These are phyloP conservation scores for Arthroderma sp. DNA, from an alignment of 2,329 filamentous ascomycete genomes.

Conservation along the genomic window DNA sequence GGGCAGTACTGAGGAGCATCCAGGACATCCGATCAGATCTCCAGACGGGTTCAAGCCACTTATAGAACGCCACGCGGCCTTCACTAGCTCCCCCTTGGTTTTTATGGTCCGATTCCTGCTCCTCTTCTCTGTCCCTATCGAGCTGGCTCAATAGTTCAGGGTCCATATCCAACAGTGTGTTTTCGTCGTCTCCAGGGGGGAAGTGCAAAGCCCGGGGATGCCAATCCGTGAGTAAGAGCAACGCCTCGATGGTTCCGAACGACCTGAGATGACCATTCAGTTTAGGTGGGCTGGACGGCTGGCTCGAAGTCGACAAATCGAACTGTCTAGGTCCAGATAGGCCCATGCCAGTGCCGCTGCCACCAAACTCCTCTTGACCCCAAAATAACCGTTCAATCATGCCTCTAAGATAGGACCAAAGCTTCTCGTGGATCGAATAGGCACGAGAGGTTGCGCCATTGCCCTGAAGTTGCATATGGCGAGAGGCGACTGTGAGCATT, in stretches of 20 bases:
- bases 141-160: constrained; percentile 57
- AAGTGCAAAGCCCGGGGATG: constrained; percentile 91
- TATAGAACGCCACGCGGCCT: constrained; percentile 68
- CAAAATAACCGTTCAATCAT: constrained; percentile 94
- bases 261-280: constrained; percentile 65
- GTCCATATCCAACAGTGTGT: constrained; percentile 52
- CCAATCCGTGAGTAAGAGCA: constrained; percentile 94
- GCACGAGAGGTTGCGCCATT: constrained; percentile 72
- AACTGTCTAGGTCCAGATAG: constrained; percentile 31
- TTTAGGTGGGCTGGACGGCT: constrained; percentile 10
- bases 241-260: constrained; percentile 81
- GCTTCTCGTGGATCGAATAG: constrained; percentile 83
- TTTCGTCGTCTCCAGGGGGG: constrained; percentile 56
- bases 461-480: constrained; percentile 68
- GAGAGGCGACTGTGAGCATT: constrained; percentile 77
- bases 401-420: constrained; percentile 85
- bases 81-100: constrained; percentile 51
- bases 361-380: constrained; percentile 91
- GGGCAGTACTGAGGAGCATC: constrained; percentile 89
- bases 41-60: constrained; percentile 94
- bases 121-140: constrained; percentile 36
- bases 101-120: constrained; percentile 21
- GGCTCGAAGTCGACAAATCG: constrained; percentile 3
- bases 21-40: constrained; percentile 90
- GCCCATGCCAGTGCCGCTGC: constrained; percentile 67